Evolutionary conservation across 352 stramenopile species (phyloP).

Genomic region (Phytophthora multivora): DNA sequence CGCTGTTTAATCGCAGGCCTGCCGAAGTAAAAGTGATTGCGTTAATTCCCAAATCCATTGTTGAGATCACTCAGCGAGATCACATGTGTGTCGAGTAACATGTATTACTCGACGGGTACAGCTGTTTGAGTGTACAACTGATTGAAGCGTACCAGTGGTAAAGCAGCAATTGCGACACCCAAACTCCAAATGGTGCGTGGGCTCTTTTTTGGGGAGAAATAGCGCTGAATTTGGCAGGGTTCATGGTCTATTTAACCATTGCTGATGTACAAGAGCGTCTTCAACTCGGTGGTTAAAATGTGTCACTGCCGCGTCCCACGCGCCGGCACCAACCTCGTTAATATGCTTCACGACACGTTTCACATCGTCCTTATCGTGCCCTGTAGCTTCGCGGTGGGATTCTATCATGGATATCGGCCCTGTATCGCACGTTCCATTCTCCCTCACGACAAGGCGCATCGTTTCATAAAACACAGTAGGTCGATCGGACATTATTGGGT

Average conservation of each 20-base stretch:
- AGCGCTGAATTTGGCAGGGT: neutral
- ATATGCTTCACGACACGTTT: neutral
- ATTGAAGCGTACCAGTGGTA: neutral
- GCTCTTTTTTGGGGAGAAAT: too few relatives aligned
- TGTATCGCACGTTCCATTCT: neutral
- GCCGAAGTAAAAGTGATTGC: constrained; percentile 6
- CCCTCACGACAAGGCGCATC: constrained; percentile 2
- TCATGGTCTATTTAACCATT: neutral
- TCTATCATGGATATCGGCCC: constrained; percentile 4
- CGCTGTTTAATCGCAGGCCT: neutral
- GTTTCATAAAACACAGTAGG: constrained; percentile 17
- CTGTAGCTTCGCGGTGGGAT: constrained; percentile 11
- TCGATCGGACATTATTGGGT: neutral
- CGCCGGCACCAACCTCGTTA: neutral
- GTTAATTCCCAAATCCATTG: neutral
- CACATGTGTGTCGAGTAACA: neutral
- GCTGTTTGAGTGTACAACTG: neutral
- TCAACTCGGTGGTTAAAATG: constrained; percentile 18
- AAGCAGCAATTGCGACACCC: too few relatives aligned
- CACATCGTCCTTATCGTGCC: constrained; percentile 5
- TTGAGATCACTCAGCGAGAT: neutral
- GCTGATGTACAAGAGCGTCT: constrained; percentile 8
- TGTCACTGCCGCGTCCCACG: constrained; percentile 7
- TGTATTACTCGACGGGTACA: constrained; percentile 8
- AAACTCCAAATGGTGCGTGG: too few relatives aligned